A percentile compares a stretch with the other conserved stretches of the same genome.
Conservation (phyloP, 2,329 filamentous ascomycete genomes). For the Akanthomyces uredinophilus region DNA sequence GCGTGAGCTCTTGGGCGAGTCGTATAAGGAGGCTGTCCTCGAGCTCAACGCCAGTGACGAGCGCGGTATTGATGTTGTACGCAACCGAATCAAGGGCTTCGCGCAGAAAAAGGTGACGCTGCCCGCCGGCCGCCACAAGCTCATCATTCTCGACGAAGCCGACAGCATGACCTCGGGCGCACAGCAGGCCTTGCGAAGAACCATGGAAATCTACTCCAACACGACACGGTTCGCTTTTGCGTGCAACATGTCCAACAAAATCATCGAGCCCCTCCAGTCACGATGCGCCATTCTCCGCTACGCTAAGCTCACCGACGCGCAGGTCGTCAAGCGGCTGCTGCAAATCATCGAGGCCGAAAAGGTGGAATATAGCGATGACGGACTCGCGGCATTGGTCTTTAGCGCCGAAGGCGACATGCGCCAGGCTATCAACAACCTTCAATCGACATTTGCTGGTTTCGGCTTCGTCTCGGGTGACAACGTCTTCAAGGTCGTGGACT, state of each 20-base stretch:
- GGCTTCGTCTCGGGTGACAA: constrained; percentile 97
- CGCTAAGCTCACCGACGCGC: constrained; percentile 82
- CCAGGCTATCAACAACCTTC: constrained; percentile 97
- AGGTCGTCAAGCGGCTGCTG: constrained; percentile 83
- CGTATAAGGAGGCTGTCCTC: constrained; percentile 95
- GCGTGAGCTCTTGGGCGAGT: constrained; percentile 81
- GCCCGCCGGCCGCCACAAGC: constrained; percentile 83
- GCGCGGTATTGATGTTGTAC: constrained; percentile 94
- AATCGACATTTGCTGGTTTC: constrained; percentile 88
- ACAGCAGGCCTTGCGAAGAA: constrained; percentile 88
- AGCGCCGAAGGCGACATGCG: constrained; percentile 98
- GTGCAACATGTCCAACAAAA: constrained; percentile 98
- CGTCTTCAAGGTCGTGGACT: constrained; percentile 96
- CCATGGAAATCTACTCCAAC: constrained; percentile 98
- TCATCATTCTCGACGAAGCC: constrained; percentile 96
- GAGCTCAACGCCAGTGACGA: constrained; percentile 97
- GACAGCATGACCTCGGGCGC: constrained; percentile 97
- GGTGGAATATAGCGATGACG: constrained; percentile 87
- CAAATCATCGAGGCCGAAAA: constrained; percentile 92
- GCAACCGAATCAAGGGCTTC: constrained; percentile 96
- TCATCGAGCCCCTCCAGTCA: constrained; percentile 97
- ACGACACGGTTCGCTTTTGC: constrained; percentile 97
- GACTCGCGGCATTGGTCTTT: constrained; percentile 92
- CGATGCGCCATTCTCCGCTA: constrained; percentile 95
- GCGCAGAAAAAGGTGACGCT: constrained; percentile 98